Conservation (phyloP, 805 yeast genomes). For the Yarrowia sp. region DNA sequence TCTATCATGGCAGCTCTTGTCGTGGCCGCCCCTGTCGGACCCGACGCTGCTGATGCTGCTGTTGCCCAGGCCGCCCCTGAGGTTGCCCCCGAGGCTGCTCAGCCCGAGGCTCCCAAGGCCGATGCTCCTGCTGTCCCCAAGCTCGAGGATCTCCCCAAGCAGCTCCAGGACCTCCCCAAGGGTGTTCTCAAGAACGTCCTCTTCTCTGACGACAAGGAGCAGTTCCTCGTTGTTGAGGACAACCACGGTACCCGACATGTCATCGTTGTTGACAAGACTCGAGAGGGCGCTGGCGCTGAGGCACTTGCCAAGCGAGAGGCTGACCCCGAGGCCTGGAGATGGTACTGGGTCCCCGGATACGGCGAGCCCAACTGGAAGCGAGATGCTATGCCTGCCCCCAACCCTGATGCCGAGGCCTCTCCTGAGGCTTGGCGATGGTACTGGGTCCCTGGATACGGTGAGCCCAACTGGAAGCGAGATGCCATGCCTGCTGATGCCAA, state of each 20-base stretch:
- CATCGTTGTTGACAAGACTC: not conserved
- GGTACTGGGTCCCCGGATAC: not conserved
- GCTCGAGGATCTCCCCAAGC: not conserved
- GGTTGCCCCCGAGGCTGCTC: not conserved
- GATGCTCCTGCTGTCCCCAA: not conserved
- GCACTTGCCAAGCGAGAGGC: constrained; percentile 19
- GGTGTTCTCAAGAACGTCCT: constrained; percentile 4
- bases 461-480: constrained; percentile 18
- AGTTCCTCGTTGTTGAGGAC: not conserved
- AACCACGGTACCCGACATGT: not conserved
- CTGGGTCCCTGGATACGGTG: not conserved
- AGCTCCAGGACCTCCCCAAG: constrained; percentile 9
- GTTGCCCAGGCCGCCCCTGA: not conserved
- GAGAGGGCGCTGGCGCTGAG: not conserved
- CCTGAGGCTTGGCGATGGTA: not conserved
- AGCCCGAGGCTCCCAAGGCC: not conserved
- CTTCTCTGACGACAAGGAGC: not conserved
- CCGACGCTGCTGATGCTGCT: not conserved
- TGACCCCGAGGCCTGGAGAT: constrained; percentile 15
- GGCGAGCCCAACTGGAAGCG: constrained; percentile 26
- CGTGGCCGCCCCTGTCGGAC: not conserved
- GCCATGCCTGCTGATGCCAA: not conserved
- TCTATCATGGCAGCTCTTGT: not conserved
- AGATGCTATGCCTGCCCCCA: constrained; percentile 17
- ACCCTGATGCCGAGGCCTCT: not conserved